Evolutionary conservation across 495 filamentous ascomycete species (phyloP), one percentile per base, ranked within the genome.

Genomic region (Bryoglossum gracile): DNA sequence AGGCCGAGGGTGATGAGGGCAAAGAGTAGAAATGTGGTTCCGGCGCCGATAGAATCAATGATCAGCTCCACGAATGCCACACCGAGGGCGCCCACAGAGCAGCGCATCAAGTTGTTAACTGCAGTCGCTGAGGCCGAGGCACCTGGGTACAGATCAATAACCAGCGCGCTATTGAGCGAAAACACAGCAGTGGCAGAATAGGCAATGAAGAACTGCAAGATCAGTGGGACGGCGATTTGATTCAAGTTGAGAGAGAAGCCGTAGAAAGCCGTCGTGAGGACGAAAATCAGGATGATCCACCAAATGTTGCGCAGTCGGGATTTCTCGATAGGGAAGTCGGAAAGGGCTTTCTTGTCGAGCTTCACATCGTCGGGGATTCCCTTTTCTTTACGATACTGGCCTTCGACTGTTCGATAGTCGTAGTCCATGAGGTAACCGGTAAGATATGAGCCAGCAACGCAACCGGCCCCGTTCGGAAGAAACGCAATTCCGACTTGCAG

Each of bases 11-110:
- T 37, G 4, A 47, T 30, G 1, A 40, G 35, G 0, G 75, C 73
- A 46, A 81, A 65, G 42, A 86, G 76, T 1, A 79, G 78, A 59
- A 80, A 84, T 18, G 77, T 76, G 69, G 77, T 81, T 0, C 80
- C 78, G n/a, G 71, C 62, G 1, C 76, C 78, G 81, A 82, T 4
- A 65, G 67, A 11, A 64, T 61, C 26, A 80, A 64, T 68, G 81
- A 81, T 3, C 71, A 73, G 38, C 76, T 74, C 48, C 8, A 84
- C 73, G 10, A 76, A 62, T 0, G 75, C 82, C 9, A 81, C 80
- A 5, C 76, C 77, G 8, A 67, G 77, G 0, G 80, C 81, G 1
- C 78, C 81, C 16, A 84, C 61, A 19, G 78, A 56, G 64, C 80
- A 84, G 16, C 82, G 69, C n/a, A 74, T 71, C 6, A 84, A 62